Conservation (phyloP, 768 basidiomycete genomes). For the Tylopilus plumbeoviolaceoides region DNA sequence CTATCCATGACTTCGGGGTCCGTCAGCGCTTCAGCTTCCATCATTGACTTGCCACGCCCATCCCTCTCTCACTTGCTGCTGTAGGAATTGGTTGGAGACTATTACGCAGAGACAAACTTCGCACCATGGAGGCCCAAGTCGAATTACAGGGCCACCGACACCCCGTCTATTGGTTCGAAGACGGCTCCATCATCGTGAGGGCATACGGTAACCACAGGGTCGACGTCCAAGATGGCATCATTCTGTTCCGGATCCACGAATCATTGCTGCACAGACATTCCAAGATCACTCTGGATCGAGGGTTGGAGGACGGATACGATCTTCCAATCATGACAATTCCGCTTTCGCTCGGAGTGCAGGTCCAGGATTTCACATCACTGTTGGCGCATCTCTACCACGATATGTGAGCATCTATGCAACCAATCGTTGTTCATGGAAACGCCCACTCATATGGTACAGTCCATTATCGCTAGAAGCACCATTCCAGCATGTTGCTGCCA, state of each 20-base stretch:
- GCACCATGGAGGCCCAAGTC: background rate
- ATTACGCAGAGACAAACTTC: background rate
- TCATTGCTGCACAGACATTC: slow-evolving; percentile 53
- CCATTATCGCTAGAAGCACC: slow-evolving; percentile 42
- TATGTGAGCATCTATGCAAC: slow-evolving; percentile 42
- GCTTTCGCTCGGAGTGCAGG: slow-evolving; percentile 33
- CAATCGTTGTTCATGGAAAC: background rate
- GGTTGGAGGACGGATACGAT: background rate
- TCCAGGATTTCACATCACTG: slow-evolving; percentile 50
- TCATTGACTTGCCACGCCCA: slow-evolving; percentile 7
- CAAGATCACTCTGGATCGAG: slow-evolving; percentile 8
- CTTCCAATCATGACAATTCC: slow-evolving; percentile 32
- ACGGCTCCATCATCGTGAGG: slow-evolving; percentile 55
- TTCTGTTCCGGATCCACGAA: slow-evolving; percentile 55
- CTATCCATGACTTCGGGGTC: background rate
- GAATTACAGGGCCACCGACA: slow-evolving; percentile 28
- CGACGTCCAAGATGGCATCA: slow-evolving; percentile 2
- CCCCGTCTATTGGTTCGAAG: slow-evolving; percentile 60
- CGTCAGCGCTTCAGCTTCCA: background rate
- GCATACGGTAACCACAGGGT: slow-evolving; percentile 27
- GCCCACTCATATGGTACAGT: slow-evolving; percentile 29
- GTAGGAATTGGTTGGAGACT: slow-evolving; percentile 5
- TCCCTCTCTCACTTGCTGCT: slow-evolving; percentile 6
- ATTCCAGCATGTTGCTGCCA: slow-evolving; percentile 45
- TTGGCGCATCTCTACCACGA: slow-evolving; percentile 68